Evolutionary conservation across 1,139 yeast species (phyloP).

Genomic region (Pichia sp.): DNA sequence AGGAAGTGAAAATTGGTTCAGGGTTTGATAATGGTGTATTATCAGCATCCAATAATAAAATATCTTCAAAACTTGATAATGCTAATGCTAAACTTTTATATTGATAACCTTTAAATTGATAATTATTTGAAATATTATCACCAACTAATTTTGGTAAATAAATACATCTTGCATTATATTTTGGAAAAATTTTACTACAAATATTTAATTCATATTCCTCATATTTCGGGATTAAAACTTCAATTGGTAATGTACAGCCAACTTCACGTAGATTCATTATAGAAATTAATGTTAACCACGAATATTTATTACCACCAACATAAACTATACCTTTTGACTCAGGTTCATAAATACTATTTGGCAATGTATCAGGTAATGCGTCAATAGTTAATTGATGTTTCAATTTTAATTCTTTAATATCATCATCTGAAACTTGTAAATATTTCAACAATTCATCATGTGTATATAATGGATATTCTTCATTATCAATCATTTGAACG

Average conservation of each 20-base stretch:
- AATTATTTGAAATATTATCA: constrained; percentile 35
- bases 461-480: constrained; percentile 16
- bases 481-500: constrained; percentile 8
- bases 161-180: constrained; percentile 64
- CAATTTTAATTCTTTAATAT: constrained; percentile 24
- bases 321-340: constrained; percentile 70
- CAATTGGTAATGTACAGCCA: constrained; percentile 67
- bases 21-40: constrained; percentile 55
- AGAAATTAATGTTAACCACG: constrained; percentile 64
- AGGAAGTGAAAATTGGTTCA: constrained; percentile 41
- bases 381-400: constrained; percentile 26
- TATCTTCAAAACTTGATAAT: constrained; percentile 70
- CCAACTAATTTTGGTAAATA: constrained; percentile 57
- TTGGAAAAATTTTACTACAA: constrained; percentile 61
- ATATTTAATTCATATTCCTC: constrained; percentile 66
- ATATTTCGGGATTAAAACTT: constrained; percentile 63
- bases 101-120: constrained; percentile 66
- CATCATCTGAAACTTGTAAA: constrained; percentile 23
- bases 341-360: constrained; percentile 29
- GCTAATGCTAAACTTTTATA: constrained; percentile 71
- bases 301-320: constrained; percentile 77
- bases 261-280: constrained; percentile 56
- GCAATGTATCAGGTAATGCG: constrained; percentile 22
- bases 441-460: constrained; percentile 27
- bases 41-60: constrained; percentile 73